These are phyloP conservation scores for Periglandula ipomoeae DNA, from an alignment of 2,329 filamentous ascomycete species.

Conservation along the genomic window DNA sequence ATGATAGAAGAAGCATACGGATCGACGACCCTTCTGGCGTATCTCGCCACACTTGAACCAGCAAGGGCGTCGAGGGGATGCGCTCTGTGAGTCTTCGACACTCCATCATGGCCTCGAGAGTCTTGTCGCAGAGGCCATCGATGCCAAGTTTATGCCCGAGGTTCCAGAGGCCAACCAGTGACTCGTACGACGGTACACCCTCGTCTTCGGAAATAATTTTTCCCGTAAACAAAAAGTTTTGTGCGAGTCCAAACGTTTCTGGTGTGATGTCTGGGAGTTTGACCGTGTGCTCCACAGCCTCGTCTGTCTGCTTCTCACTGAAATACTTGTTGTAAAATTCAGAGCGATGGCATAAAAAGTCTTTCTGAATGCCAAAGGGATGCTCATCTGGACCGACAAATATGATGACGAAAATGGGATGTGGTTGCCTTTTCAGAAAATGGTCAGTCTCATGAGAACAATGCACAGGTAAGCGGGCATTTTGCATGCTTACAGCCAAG, in stretches of 20 bases:
- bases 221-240: slow-evolving; percentile 46
- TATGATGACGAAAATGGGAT: slow-evolving; percentile 46
- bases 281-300: slow-evolving; percentile 40
- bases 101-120: slow-evolving; percentile 49
- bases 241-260: slow-evolving; percentile 45
- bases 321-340: slow-evolving; percentile 39
- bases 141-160: slow-evolving; percentile 42
- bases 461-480: neutral
- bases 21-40: slow-evolving; percentile 52
- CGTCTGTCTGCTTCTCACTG: slow-evolving; percentile 18
- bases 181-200: slow-evolving; percentile 41
- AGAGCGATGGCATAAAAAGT: slow-evolving; percentile 46
- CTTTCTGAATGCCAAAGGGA: slow-evolving; percentile 50
- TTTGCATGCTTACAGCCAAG: slow-evolving; percentile 27
- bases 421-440: slow-evolving; percentile 30
- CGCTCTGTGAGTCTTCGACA: slow-evolving; percentile 40
- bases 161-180: slow-evolving; percentile 48
- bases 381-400: slow-evolving; percentile 41
- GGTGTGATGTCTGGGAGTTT: slow-evolving; percentile 37
- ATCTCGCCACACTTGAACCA: slow-evolving; percentile 53
- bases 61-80: slow-evolving; percentile 49
- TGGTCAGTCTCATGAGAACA: neutral
- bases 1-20: slow-evolving; percentile 47
- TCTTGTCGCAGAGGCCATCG: slow-evolving; percentile 45
- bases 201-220: slow-evolving; percentile 33